phyloP scores from a whole-genome alignment of 805 yeast species.

The Myxozyma melibiosi region DNA sequence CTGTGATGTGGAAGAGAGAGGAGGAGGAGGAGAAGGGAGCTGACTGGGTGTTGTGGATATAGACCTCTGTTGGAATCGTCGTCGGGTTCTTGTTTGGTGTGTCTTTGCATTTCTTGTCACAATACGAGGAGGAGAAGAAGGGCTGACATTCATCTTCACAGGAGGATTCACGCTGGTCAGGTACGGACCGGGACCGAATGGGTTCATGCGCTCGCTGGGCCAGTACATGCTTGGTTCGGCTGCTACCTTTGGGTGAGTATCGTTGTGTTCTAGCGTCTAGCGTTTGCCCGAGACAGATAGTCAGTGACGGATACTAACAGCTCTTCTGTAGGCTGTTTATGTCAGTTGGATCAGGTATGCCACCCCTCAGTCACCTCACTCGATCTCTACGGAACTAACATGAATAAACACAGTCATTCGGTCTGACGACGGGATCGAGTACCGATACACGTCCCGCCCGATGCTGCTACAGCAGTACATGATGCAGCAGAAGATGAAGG shows the following conservation, averaged over 20 bases:
- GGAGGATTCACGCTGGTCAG: constrained; percentile 82
- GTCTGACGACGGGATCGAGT: constrained; percentile 54
- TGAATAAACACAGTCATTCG: constrained; percentile 56
- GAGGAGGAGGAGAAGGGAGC: not conserved
- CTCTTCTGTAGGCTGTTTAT: constrained; percentile 59
- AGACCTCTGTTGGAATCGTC: constrained; percentile 83
- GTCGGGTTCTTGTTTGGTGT: constrained; percentile 89
- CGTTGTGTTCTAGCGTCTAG: too few relatives aligned
- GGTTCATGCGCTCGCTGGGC: constrained; percentile 93
- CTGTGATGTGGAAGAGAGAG: not conserved
- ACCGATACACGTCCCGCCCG: constrained; percentile 4
- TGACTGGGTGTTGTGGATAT: not conserved
- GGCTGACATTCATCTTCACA: constrained; percentile 1
- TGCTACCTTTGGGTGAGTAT: constrained; percentile 77
- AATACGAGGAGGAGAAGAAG: not conserved
- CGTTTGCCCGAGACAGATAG: not conserved
- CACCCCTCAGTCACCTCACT: not conserved
- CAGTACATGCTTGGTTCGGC: constrained; percentile 96
- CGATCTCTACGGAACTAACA: not conserved
- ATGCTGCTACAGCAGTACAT: constrained; percentile 5
- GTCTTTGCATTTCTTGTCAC: not conserved
- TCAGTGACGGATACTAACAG: not conserved
- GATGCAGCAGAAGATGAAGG: not conserved
- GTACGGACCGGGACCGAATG: constrained; percentile 98
- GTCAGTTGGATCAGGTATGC: constrained; percentile 77